These are phyloP conservation scores for Spergularia bocconei DNA, from an alignment of 148 eudicot species.

Conservation along the genomic window DNA sequence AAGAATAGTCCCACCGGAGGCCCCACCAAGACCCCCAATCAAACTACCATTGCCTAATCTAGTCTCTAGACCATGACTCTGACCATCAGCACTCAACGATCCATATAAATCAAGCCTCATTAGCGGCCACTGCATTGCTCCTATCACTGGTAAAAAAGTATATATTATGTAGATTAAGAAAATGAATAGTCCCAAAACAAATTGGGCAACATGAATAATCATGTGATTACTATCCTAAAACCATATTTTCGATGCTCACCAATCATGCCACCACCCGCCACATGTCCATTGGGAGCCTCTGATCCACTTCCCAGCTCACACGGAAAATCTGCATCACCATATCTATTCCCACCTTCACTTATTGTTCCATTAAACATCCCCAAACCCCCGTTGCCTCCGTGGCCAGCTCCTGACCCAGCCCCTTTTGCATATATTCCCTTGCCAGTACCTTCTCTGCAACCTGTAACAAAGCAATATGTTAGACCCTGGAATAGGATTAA, in stretches of 20 bases:
- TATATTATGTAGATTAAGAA: neutral
- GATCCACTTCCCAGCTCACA: slow-evolving; percentile 92
- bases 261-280: slow-evolving; percentile 84
- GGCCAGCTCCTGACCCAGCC: slow-evolving; percentile 92
- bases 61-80: slow-evolving; percentile 41
- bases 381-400: slow-evolving; percentile 83
- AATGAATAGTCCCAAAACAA: neutral
- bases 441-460: slow-evolving; percentile 74
- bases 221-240: neutral
- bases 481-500: neutral
- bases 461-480: slow-evolving; percentile 33
- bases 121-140: slow-evolving; percentile 76
- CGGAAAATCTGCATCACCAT: slow-evolving; percentile 79
- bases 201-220: neutral
- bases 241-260: slow-evolving; percentile 37
- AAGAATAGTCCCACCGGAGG: slow-evolving; percentile 89
- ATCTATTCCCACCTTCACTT: slow-evolving; percentile 68
- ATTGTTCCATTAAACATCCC: slow-evolving; percentile 64
- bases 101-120: slow-evolving; percentile 59
- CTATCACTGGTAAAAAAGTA: slow-evolving; percentile 46
- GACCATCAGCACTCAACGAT: slow-evolving; percentile 75
- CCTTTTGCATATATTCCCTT: slow-evolving; percentile 71
- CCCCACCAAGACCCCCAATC: slow-evolving; percentile 84
- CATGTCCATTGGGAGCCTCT: slow-evolving; percentile 64
- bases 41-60: slow-evolving; percentile 39